Conservation (phyloP, 805 yeast species). For the Ogataea nonfermentans region DNA sequence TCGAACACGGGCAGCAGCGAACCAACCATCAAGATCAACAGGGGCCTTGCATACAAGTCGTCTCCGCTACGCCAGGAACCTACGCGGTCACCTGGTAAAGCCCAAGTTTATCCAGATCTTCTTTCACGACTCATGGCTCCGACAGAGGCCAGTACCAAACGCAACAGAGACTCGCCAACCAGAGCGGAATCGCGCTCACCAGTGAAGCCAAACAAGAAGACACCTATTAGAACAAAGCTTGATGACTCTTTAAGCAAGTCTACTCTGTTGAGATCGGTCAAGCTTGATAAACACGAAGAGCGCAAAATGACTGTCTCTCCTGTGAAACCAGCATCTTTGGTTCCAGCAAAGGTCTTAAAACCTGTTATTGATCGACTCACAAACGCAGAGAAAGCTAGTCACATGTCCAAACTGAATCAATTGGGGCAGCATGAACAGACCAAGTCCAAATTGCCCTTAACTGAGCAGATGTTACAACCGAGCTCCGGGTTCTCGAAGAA, state of each 20-base stretch:
- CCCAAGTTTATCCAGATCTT: slow-evolving; percentile 9
- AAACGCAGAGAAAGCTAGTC: slow-evolving; percentile 1
- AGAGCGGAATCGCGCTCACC: slow-evolving; percentile 10
- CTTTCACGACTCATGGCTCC: slow-evolving; percentile 27
- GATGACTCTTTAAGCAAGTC: slow-evolving; percentile 10
- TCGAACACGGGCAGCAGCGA: slow-evolving; percentile 25
- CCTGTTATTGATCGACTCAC: slow-evolving; percentile 12
- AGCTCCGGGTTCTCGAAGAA: slow-evolving; percentile 8
- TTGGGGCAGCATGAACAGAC: slow-evolving; percentile 7
- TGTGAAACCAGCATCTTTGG: slow-evolving; percentile 1
- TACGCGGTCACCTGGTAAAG: background rate
- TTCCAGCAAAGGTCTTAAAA: slow-evolving; percentile 16
- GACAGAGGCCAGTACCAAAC: slow-evolving; percentile 25
- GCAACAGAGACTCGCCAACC: slow-evolving; percentile 14
- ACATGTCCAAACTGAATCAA: slow-evolving; percentile 12
- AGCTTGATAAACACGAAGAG: slow-evolving; percentile 10
- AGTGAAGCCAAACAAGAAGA: slow-evolving; percentile 3
- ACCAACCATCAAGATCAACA: slow-evolving; percentile 30
- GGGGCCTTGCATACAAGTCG: slow-evolving; percentile 14
- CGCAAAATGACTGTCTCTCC: slow-evolving; percentile 6
- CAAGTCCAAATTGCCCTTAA: slow-evolving; percentile 23
- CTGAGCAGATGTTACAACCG: slow-evolving; percentile 27
- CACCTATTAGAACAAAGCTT: slow-evolving; percentile 7
- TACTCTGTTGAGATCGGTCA: slow-evolving; percentile 9
- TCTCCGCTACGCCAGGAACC: slow-evolving; percentile 11